Base-by-base conservation (phyloP, 2,329 filamentous ascomycete species). In the Fusarium nisikadoi region DNA sequence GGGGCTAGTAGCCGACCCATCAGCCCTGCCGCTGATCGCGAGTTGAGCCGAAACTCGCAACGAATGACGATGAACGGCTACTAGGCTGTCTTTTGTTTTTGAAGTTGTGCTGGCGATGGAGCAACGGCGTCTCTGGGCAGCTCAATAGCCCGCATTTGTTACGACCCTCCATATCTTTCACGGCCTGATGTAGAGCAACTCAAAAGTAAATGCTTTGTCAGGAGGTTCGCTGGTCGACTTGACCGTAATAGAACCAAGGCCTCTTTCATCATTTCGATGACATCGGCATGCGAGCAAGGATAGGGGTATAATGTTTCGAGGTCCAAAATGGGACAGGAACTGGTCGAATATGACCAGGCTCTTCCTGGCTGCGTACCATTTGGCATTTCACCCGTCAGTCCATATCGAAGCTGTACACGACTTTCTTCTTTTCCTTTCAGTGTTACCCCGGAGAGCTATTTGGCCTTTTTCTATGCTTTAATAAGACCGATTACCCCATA, bases 1-100 rank as follows among this genome's bases (percentile, higher is more conserved):
- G 86, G 91, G 77, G 90, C 92, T 75, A 96, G 94, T 86, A 81
- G 81, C 79, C 90, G 95, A 82, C 96, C 96, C 80, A 99, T 99
- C 87, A 97, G 94, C 82, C 96, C 96, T 68, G 89, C 94, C 69
- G 95, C 96, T 63, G 96, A 99, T 76, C 91, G 96, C 75, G 96
- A 99, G 85, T 86, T 99, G 79, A 98, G 95, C 92, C 91, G 95
- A 83, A 94, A 93, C 89, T 98, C 95, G 77, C 95, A 98, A 88
- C 91, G 96, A 82, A 94, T 96, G 91, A 97, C 94, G 76, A 97
- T 98, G 94, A 99, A 98, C 85, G 96, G 96, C 83, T 98, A 98
- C 88, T 98, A 95, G 82, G 77, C 62, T 63, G 68, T 68, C 66
- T 50, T 63, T 73, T 75, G 68, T 76, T 71, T 65, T 79, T 80